Evolutionary conservation across 2,329 filamentous ascomycete species (phyloP), one percentile per base, ranked within the genome.

Genomic region (Alternaria longipes): DNA sequence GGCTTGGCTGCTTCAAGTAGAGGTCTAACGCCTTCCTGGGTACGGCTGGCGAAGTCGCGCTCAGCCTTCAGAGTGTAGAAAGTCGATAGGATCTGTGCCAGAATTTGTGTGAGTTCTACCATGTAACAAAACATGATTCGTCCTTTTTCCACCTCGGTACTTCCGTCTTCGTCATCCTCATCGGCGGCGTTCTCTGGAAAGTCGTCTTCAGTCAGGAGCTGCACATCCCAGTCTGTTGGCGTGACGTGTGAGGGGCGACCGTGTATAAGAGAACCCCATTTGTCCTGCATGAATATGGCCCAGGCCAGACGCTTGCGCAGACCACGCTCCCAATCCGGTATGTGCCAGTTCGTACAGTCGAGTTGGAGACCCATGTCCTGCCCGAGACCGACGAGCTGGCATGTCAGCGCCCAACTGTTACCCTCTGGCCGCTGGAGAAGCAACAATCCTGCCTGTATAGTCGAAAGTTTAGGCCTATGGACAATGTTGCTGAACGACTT

Each of bases 271-370:
- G 85, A 82, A 3, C 84, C 83, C 87, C 85, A 89, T 67, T 86
- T 87, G 64, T 90, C 88, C 70, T 90, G 88, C 81, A 89, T 87
- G 63, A 85, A 90, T 0, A 89, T 74, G 2, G 84, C 87, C 88
- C 89, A 91, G 0, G 86, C 87, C 0, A 90, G 77, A 14, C 89
- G 80, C 67, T 86, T 86, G 14, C 89, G 80, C 18, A 90, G 78
- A 0, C 87, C 85, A 55, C 86, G 84, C 68, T 90, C 89, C 87
- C 87, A 90, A 0, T 79, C 76, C 2, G 88, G 87, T 42, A 90
- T 85, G 11, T 84, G 83, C 89, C 89, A 91, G 20, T 80, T 75
- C 0, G 85, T 84, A 63, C 87, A 88, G 69, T 90, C 87, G 1
- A 89, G 80, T 55, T 81, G 78, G 1, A 81, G 65, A 3, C 79